Base-by-base conservation (phyloP, 371 early-diverging fungal genomes). In the Blastocladiella emersonii region DNA sequence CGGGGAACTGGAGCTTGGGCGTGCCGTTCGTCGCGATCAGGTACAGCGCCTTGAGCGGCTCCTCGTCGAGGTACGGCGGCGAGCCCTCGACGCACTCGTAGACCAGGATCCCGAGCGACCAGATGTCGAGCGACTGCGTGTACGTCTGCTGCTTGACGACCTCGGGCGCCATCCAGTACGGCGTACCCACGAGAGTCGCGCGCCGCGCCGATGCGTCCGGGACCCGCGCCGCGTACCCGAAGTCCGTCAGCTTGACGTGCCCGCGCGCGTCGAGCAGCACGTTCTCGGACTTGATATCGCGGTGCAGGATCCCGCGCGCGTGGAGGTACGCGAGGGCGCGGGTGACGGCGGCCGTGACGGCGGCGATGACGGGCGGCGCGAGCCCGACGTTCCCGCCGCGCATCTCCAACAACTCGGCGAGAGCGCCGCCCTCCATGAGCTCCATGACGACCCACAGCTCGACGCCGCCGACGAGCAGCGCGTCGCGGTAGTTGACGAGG, bases 221-320 rank as follows among this genome's bases (percentile, higher is more conserved):
- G 44, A 93, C 72, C 71, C 90, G 90, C 15, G 92, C 93, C 72
- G 93, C 93, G 73, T 94, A 93, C 13, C 96, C 95, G 74, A 95
- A 94, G 73, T 95, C 96, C 57, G 91, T 51, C 21, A 41, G 19
- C 74, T 95, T 98, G 64, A 98, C 86, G 60, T 89, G 86, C 51
- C 96, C 97, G 67, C 85, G 84, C 67, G 85, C 64, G 32, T 86
- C 81, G 34, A 98, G 74, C 53, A 96, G 75, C 37, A 98, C 82
- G 71, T 98, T 97, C 71, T 96, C 97, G 63, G 91, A 89, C 78
- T 96, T 96, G 77, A 98, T 92, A 76, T 98, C 97, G 64, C 99
- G 82, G 73, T 95, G 96, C 68, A 95, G 93, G 35, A 98, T 90
- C 34, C 92, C 89, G 66, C 89, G 87, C 15, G 87, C 85, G 67